Evolutionary conservation across 495 filamentous ascomycete genomes (phyloP), one percentile per base, ranked within the genome.

Genomic region (Neurospora intermedia): DNA sequence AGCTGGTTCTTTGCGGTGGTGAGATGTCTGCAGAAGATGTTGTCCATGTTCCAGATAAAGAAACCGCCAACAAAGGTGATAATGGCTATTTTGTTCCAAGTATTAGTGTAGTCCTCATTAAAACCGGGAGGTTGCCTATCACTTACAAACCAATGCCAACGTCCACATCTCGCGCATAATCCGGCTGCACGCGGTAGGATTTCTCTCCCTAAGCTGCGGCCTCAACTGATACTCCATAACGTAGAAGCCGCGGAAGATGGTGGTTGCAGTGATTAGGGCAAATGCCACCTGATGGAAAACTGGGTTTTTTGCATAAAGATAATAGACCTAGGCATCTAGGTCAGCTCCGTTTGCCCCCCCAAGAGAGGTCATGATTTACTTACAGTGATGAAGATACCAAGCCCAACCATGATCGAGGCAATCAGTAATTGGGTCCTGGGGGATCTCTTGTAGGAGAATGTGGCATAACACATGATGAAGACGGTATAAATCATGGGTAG

Each of bases 401-500:
- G 82, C 15, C 83, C 83, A 42, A 89, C 70, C 41, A 96, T 85
- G n/a, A 79, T 84, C 1, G 87, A 31, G 11, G 84, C 94, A 48
- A 97, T 83, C 70, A 87, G 71, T 6, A 87, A 69, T 9, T 88
- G 86, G 43, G 90, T 83, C n/a, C 72, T 75, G 13, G 78, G 76
- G 6, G 93, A 84, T 73, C 87, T 86, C 6, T 85, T 88, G 82
- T 95, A 92, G 11, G 91, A 89, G 80, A 97, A 96, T 23, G 92
- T 92, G 16, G 93, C 93, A 80, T 91, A 97, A 80, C 86, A 90
- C 72, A 83, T 82, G 91, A 97, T 96, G 75, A 92, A 96, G 9
- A 95, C 96, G 2, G 95, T 97, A 80, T 99, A 98, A 40, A 99
- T 97, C 96, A 98, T 98, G 74, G 91, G 93, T 9, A 98, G 87